These are phyloP conservation scores for Aureobasidium sp. DNA, from an alignment of 2,329 filamentous ascomycete genomes.

Conservation along the genomic window DNA sequence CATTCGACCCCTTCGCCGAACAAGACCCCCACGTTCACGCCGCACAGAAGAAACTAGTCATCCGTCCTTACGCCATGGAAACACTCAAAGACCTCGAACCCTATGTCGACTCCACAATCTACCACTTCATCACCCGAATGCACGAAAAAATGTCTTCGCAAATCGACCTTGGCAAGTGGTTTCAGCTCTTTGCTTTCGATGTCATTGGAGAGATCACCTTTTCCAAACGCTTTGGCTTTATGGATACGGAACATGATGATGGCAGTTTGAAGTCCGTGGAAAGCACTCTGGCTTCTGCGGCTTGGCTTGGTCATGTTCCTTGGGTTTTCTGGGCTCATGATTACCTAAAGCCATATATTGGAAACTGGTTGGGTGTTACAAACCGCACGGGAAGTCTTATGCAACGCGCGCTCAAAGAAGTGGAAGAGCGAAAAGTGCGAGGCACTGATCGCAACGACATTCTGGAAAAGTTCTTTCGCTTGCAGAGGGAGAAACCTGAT, in stretches of 20 bases:
- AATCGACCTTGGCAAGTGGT: constrained; percentile 32
- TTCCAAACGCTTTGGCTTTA: constrained; percentile 31
- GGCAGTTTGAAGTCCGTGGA: constrained; percentile 30
- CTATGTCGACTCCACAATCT: constrained; percentile 33
- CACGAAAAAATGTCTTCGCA: constrained; percentile 19
- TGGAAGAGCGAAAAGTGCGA: background rate
- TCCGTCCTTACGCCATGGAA: constrained; percentile 26
- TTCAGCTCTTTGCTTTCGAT: constrained; percentile 36
- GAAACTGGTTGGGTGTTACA: constrained; percentile 6
- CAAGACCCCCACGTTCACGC: constrained; percentile 26
- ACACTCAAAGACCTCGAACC: constrained; percentile 32
- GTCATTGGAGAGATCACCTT: constrained; percentile 38
- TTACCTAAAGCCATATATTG: background rate
- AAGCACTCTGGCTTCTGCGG: constrained; percentile 25
- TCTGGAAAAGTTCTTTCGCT: constrained; percentile 6
- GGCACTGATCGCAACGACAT: constrained; percentile 12
- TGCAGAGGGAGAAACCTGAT: constrained; percentile 13
- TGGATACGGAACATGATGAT: constrained; percentile 29
- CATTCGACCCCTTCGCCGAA: constrained; percentile 30
- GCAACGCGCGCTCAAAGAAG: constrained; percentile 6
- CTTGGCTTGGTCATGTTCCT: constrained; percentile 34
- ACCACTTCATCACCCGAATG: constrained; percentile 30
- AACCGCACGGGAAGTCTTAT: constrained; percentile 2
- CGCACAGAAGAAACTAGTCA: constrained; percentile 24
- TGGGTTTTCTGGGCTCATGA: constrained; percentile 27